A percentile compares a stretch with the other conserved stretches of the same genome.
These are phyloP conservation scores for Calycina marina DNA, from an alignment of 2,329 filamentous ascomycete genomes.

Conservation along the genomic window DNA sequence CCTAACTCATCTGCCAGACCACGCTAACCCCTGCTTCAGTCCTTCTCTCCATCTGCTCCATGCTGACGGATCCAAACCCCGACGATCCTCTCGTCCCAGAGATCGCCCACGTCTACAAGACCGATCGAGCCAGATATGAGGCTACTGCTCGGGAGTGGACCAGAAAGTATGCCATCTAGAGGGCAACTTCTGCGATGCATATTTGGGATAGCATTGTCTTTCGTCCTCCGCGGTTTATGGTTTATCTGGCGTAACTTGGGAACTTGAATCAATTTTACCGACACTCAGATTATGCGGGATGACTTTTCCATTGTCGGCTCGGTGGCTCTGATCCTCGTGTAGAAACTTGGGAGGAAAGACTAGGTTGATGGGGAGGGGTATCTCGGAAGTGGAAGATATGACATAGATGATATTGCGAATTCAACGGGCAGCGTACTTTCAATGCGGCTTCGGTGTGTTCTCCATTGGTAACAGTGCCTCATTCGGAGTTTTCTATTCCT, in stretches of 20 bases:
- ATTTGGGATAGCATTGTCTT: neutral
- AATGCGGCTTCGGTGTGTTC: neutral
- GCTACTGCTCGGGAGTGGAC: slow-evolving; percentile 97
- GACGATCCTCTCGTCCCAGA: slow-evolving; percentile 97
- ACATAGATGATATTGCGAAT: slow-evolving; percentile 1
- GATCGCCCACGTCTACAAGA: slow-evolving; percentile 99
- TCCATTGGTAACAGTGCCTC: neutral
- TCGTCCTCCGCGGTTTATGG: slow-evolving; percentile 1
- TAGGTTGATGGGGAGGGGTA: neutral
- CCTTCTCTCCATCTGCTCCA: slow-evolving; percentile 96
- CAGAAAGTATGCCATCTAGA: slow-evolving; percentile 90
- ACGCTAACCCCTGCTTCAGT: slow-evolving; percentile 39
- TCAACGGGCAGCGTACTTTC: slow-evolving; percentile 1
- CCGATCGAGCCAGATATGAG: slow-evolving; percentile 89
- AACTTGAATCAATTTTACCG: neutral
- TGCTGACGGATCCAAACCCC: slow-evolving; percentile 98
- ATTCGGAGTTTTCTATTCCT: neutral
- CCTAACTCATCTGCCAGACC: neutral
- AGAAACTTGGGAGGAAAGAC: neutral
- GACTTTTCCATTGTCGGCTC: neutral
- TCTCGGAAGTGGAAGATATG: neutral
- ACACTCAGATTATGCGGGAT: neutral
- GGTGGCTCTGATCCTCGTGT: neutral
- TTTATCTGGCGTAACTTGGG: slow-evolving; percentile 1
- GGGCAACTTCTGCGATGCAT: neutral